These are phyloP conservation scores for Fusarium miscanthi DNA, from an alignment of 2,329 filamentous ascomycete genomes.

Conservation along the genomic window DNA sequence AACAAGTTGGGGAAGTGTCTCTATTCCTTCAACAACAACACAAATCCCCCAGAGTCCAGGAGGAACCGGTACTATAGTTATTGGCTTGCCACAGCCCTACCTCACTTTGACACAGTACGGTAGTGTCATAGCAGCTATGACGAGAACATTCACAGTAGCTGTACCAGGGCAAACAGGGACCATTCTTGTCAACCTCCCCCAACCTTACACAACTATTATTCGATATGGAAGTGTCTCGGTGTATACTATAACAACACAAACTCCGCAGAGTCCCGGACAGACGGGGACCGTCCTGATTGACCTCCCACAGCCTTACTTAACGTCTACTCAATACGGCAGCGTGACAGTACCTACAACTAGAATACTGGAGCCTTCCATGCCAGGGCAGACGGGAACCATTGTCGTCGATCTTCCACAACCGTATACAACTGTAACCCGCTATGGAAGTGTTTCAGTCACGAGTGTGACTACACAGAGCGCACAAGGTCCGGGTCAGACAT, in stretches of 20 bases:
- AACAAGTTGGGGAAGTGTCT: neutral
- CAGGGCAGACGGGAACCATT: slow-evolving; percentile 5
- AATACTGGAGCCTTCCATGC: neutral
- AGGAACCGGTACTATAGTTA: neutral
- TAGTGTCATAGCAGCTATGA: neutral
- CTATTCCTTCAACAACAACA: neutral
- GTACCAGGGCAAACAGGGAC: neutral
- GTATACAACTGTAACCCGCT: neutral
- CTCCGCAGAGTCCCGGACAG: neutral
- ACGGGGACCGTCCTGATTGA: slow-evolving; percentile 2
- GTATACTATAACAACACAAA: neutral
- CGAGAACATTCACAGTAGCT: neutral
- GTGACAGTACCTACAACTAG: neutral
- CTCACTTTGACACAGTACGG: neutral
- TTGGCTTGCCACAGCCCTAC: slow-evolving; percentile 2
- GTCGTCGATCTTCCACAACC: slow-evolving; percentile 4
- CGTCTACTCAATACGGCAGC: neutral
- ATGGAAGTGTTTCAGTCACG: neutral
- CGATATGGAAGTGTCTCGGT: neutral
- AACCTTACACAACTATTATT: neutral
- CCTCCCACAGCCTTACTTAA: slow-evolving; percentile 1
- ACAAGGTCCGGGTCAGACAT: neutral
- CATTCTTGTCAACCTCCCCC: slow-evolving; percentile 1
- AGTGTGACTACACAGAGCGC: neutral
- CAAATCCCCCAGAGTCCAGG: neutral